Evolutionary conservation across 208 protist species (phyloP), one percentile per base, ranked within the genome.

Genomic region (Leishmania major): DNA sequence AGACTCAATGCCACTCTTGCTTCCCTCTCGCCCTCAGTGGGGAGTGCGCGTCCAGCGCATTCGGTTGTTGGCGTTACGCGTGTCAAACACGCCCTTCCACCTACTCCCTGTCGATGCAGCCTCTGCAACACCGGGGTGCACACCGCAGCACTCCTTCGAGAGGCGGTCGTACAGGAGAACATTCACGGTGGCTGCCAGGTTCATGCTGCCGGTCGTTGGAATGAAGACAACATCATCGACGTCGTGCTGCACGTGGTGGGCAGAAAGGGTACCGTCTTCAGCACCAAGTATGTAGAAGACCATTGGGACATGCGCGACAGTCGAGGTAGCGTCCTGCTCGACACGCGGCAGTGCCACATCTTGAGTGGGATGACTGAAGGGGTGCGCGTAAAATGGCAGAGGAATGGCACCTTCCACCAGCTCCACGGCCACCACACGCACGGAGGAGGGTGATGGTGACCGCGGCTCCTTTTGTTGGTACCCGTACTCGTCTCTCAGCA

Each of bases 111-210:
- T 62, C 31, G 66, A 53, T 25, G 3, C 22, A 25, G 62, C 31
- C 17, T 37, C 57, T 53, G 43, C 51, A 13, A 49, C 2, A 10
- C 8, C 28, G 35, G 78, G 57, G 15, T 74, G 73, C 64, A 82
- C n/a, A 2, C 78, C 78, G 43, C 87, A 43, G 66, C 78, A 83
- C 79, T 83, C 83, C 81, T 95, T 92, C 25, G 88, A 86, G 3
- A 76, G 59, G 8, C 93, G 91, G 77, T 96, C 93, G 82, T 96
- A 96, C 74, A 96, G 79, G 8, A 96, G 80, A 31, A 95, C 91
- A 79, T 91, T 93, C 40, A 94, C 87, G 0, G 91, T 84, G n/a
- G 88, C 87, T 19, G 93, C 89, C 51, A 96, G 88, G 69, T 96
- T 96, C 74, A 95, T 84, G 80, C 93, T 96, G n/a, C 90, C 88